Base-by-base conservation (phyloP, 192 early-diverging fungal genomes). In the Dissophora globulifera region DNA sequence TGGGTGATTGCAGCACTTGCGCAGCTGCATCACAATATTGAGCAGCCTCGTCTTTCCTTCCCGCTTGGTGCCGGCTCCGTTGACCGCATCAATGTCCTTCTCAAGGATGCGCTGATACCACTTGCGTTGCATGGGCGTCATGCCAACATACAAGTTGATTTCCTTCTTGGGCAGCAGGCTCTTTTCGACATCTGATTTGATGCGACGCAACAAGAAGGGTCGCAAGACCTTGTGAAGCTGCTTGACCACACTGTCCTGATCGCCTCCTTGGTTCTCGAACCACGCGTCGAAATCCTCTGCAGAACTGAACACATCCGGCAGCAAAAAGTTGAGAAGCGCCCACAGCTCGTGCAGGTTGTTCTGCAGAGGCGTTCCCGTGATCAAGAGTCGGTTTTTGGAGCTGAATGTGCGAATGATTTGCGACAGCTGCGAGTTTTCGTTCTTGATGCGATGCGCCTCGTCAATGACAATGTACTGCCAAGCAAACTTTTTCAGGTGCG, bases 331-430 rank as follows among this genome's bases (percentile, higher is more conserved):
- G 10, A 99, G 86, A 58, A 99, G 81, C 16, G 96, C 95, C 97
- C 97, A 99, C n/a, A 99, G 85, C 80, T 99, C 97, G 68, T 97
- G 95, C 12, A 99, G 83, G 57, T 98, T 96, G 87, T 99, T 99
- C 71, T 97, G 96, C 29, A 98, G 87, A 17, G 96, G 96, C 1
- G 96, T 98, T 61, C 96, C 96, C 0, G 96, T 97, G 17, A 98
- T 90, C 35, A 98, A 79, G 48, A 99, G 85, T 30, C 97, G 88
- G 61, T 95, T 92, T 48, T 90, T 86, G 29, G 95, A 94, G 31
- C 88, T 83, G 72, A 99, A 92, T 49, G 92, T 82, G 48, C 96
- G 90, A 26, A 99, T 92, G n/a, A 98, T 96, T 69, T 95, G 92
- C 7, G 95, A 96, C 19, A 98, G 87, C 71, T 90, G 89, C 8